Evolutionary conservation across 2,329 filamentous ascomycete species (phyloP).

Genomic region (Aspergillus costaricaensis): DNA sequence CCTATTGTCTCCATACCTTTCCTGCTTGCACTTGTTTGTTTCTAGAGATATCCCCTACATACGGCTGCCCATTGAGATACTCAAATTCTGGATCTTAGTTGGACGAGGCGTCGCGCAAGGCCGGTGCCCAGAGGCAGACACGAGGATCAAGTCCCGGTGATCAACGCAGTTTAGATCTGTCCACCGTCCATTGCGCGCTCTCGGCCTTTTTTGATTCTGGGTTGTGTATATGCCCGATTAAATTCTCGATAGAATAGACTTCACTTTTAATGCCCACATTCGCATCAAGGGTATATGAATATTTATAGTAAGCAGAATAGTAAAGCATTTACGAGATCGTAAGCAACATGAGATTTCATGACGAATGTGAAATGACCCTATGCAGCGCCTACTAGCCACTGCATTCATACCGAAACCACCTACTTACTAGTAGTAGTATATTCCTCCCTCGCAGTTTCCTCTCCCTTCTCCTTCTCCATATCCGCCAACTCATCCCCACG

Average conservation of each 20-base stretch:
- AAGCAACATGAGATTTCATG: not conserved
- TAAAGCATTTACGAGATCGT: not conserved
- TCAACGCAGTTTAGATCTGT: conserved; percentile 6
- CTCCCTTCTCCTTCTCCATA: not conserved
- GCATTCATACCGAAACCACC: no score
- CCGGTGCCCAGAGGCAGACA: conserved; percentile 17
- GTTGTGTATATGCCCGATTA: not conserved
- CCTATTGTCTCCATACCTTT: conserved; percentile 2
- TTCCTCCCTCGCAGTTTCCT: conserved; percentile 11
- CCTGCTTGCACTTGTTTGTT: not conserved
- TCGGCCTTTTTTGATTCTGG: not conserved
- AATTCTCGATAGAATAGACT: conserved; percentile 15
- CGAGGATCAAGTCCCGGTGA: conserved; percentile 12
- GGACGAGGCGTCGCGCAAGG: conserved; percentile 6
- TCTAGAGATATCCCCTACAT: conserved; percentile 9
- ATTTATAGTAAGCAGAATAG: no score
- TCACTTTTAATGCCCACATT: not conserved
- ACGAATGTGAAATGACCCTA: not conserved
- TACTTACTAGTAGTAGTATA: no score
- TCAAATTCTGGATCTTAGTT: conserved; percentile 2
- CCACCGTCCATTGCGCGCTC: not conserved
- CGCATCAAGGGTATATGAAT: not conserved
- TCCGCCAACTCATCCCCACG: conserved; percentile 8
- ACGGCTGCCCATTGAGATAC: not conserved
- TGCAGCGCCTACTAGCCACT: no score